Base-by-base conservation (phyloP, 257 asterid species). In the Parsonsia alboflavescens region DNA sequence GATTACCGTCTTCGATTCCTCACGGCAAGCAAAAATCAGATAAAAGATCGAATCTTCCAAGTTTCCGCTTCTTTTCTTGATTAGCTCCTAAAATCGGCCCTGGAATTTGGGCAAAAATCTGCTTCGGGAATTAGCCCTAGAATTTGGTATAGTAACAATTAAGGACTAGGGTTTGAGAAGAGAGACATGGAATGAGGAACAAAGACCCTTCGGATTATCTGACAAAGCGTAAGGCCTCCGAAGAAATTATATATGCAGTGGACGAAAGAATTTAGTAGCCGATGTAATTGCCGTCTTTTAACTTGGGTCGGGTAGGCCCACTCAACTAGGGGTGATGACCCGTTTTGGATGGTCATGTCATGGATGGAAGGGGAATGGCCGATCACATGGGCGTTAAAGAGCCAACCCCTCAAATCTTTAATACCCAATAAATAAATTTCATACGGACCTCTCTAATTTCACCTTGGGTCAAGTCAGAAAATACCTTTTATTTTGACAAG, bases 161-260 rank as follows among this genome's bases (percentile, higher is more conserved):
- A 45, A 41, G 70, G 78, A 74, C 74, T 73, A 78, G 82, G 78
- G 75, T 67, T 78, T 46, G 71, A 42, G 4, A 28, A 4, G 22
- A 45, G 49, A 61, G 57, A 68, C 49, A 70, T 54, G 17, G 6
- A 22, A 30, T 49, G 36, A 41, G n/a, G 42, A 15, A 24, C 1
- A 10, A 10, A 28, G 11, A 62, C 58, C 45, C 30, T 61, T 59
- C 59, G 41, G 56, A 69, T 33, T 28, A 58, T 57, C 70, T n/a
- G 36, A 11, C n/a, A 44, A 26, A 53, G 9, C 39, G 0, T 26
- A 33, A 9, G 22, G 69, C 64, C 56, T 69, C 39, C 5, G 36
- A 24, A 59, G 2, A 5, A 21, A 56, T 24, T 48, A 4, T 48
- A 69, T 11, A 44, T 12, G 7, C 53, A 7, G 44, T 1, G 41